These are phyloP conservation scores for Triangularia verruculosa DNA, from an alignment of 2,329 filamentous ascomycete genomes.

Conservation along the genomic window DNA sequence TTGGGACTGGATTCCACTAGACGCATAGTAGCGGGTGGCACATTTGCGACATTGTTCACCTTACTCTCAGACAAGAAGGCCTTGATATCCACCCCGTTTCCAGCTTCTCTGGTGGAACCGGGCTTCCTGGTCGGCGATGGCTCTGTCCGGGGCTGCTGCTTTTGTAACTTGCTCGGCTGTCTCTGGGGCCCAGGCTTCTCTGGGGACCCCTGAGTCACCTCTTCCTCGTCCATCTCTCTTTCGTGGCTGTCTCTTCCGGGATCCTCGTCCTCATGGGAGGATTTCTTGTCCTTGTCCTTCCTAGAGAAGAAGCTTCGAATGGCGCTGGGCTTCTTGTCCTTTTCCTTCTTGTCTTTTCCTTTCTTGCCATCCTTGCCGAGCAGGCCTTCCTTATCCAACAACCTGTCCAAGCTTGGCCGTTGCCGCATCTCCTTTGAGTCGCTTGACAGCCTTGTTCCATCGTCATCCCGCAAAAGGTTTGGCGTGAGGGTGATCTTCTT, in stretches of 20 bases:
- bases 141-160: conserved; percentile 55
- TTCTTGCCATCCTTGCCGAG: conserved; percentile 68
- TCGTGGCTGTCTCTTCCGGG: conserved; percentile 51
- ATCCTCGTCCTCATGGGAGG: conserved; percentile 58
- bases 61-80: conserved; percentile 42
- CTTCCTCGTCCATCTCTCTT: conserved; percentile 43
- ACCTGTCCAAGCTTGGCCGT: conserved; percentile 68
- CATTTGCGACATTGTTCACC: conserved; percentile 53
- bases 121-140: conserved; percentile 46
- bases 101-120: conserved; percentile 25
- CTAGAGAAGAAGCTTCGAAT: conserved; percentile 62
- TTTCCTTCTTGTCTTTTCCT: conserved; percentile 71
- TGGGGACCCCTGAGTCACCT: conserved; percentile 42
- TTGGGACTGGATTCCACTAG: conserved; percentile 47
- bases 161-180: conserved; percentile 67
- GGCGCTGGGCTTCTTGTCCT: conserved; percentile 58
- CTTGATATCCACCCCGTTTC: conserved; percentile 41
- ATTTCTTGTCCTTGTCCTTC: conserved; percentile 57
- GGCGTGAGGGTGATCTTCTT: conserved; percentile 97
- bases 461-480: conserved; percentile 83
- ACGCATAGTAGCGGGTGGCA: conserved; percentile 56
- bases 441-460: conserved; percentile 49
- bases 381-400: conserved; percentile 61
- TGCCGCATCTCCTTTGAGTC: conserved; percentile 56
- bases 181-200: conserved; percentile 51